phyloP scores from a whole-genome alignment of 2,329 filamentous ascomycete species.

The Fusarium sp. region DNA sequence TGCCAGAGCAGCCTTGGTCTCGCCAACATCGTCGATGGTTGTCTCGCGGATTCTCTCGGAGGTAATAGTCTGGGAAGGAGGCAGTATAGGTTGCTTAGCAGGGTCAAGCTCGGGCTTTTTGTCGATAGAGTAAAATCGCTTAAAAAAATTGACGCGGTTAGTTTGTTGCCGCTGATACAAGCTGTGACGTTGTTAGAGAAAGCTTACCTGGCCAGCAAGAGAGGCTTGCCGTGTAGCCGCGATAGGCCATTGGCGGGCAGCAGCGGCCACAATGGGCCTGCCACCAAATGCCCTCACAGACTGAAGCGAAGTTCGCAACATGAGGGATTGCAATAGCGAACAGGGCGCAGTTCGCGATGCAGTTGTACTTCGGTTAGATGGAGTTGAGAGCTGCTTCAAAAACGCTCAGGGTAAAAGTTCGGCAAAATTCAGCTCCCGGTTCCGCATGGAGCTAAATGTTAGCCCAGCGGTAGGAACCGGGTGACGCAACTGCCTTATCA shows the following conservation, averaged over 20 bases:
- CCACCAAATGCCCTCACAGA: constrained; percentile 71
- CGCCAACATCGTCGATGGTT: constrained; percentile 53
- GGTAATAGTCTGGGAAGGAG: constrained; percentile 66
- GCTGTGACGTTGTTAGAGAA: constrained; percentile 54
- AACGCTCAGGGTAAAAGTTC: constrained; percentile 61
- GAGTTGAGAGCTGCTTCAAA: constrained; percentile 55
- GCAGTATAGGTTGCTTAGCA: constrained; percentile 65
- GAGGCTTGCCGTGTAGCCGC: constrained; percentile 53
- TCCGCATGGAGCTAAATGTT: constrained; percentile 42
- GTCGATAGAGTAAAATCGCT: constrained; percentile 71
- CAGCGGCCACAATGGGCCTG: constrained; percentile 65
- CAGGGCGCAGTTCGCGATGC: constrained; percentile 51
- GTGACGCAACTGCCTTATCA: constrained; percentile 50
- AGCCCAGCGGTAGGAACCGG: constrained; percentile 54
- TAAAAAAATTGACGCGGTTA: constrained; percentile 46
- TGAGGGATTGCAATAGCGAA: constrained; percentile 67
- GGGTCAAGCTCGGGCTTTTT: constrained; percentile 65
- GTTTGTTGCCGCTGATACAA: constrained; percentile 42
- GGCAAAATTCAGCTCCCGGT: constrained; percentile 55
- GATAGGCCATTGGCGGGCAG: constrained; percentile 70
- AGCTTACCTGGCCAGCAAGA: constrained; percentile 52
- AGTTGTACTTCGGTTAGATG: constrained; percentile 51
- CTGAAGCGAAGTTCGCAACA: constrained; percentile 78
- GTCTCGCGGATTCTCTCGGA: constrained; percentile 61
- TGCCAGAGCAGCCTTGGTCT: constrained; percentile 56